phyloP scores from a whole-genome alignment of 2,329 filamentous ascomycete species.

The Clonostachys byssicola region DNA sequence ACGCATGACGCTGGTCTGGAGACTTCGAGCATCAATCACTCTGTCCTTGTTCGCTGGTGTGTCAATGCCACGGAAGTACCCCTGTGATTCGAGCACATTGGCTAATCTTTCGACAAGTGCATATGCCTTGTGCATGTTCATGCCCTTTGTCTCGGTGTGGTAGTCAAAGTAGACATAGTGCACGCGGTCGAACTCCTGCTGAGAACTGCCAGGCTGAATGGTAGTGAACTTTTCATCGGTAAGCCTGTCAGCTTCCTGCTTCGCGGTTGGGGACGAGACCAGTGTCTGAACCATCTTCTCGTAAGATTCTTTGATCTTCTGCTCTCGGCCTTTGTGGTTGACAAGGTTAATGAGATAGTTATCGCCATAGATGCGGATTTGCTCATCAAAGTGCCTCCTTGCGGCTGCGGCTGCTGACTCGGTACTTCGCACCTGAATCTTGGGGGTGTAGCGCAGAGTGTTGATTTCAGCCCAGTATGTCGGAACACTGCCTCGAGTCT shows the following conservation, averaged over 20 bases:
- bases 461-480: slow-evolving; percentile 97
- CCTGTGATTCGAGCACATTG: slow-evolving; percentile 70
- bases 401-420: slow-evolving; percentile 78
- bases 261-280: slow-evolving; percentile 65
- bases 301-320: slow-evolving; percentile 86
- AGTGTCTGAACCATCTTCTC: slow-evolving; percentile 81
- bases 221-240: slow-evolving; percentile 78
- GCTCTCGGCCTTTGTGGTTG: slow-evolving; percentile 91
- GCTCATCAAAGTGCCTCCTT: slow-evolving; percentile 85
- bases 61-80: slow-evolving; percentile 91
- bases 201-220: slow-evolving; percentile 60
- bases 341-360: slow-evolving; percentile 97
- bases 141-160: slow-evolving; percentile 93
- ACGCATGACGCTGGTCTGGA: slow-evolving; percentile 86
- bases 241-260: slow-evolving; percentile 57
- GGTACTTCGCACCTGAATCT: slow-evolving; percentile 79
- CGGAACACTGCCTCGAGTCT: slow-evolving; percentile 93
- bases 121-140: slow-evolving; percentile 89
- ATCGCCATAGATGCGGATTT: slow-evolving; percentile 89
- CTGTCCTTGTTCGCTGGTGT: slow-evolving; percentile 69
- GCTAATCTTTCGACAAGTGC: slow-evolving; percentile 79
- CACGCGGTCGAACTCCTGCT: slow-evolving; percentile 69
- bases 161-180: slow-evolving; percentile 99
- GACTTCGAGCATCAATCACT: slow-evolving; percentile 72
- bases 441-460: slow-evolving; percentile 85